These are phyloP conservation scores for Sonneratia caseolaris DNA, from an alignment of 345 rosid genomes.

Conservation along the genomic window DNA sequence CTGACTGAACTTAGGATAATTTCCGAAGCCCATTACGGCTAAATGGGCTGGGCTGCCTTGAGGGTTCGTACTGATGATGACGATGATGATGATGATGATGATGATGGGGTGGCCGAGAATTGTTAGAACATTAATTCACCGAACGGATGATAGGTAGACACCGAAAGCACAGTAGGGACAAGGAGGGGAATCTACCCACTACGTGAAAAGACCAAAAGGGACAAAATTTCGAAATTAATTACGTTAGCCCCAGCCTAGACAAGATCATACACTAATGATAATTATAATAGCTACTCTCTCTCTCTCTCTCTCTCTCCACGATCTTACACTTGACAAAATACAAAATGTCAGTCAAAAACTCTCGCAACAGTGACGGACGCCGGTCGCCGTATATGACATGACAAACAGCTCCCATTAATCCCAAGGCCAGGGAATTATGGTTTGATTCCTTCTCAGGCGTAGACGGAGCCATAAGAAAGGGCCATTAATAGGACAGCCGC, in stretches of 20 bases:
- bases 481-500: constrained; percentile 48
- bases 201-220: background rate
- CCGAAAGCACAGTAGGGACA: too few species aligned
- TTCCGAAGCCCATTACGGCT: too few species aligned
- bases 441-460: constrained; percentile 11
- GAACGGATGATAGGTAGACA: too few species aligned
- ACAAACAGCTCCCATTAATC: too few species aligned
- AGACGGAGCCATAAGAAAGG: constrained; percentile 33
- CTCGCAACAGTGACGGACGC: background rate
- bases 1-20: too few species aligned
- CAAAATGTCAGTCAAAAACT: background rate
- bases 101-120: too few species aligned
- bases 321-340: background rate
- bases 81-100: too few species aligned
- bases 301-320: background rate
- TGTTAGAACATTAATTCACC: too few species aligned
- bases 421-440: too few species aligned
- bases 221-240: background rate
- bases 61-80: too few species aligned
- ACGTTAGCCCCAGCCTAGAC: background rate
- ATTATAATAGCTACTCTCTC: background rate
- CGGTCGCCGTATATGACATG: background rate
- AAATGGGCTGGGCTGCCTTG: too few species aligned
- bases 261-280: background rate
- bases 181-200: background rate